These are phyloP conservation scores for Trematosphaeria pertusa DNA, from an alignment of 2,329 filamentous ascomycete genomes.

Conservation along the genomic window DNA sequence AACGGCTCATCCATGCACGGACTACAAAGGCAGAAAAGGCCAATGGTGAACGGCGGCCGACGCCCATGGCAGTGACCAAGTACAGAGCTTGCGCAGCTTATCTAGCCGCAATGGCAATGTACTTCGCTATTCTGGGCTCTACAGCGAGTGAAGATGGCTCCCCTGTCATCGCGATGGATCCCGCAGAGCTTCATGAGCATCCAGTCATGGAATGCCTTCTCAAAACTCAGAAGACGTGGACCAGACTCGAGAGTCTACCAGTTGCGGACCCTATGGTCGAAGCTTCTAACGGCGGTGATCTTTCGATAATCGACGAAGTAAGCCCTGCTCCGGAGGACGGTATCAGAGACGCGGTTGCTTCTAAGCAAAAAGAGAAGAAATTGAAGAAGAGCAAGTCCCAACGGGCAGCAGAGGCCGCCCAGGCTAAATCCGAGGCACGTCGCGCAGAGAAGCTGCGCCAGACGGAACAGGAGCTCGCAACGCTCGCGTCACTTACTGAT, in stretches of 20 bases:
- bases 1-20: conserved; percentile 47
- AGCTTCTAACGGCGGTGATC: conserved; percentile 36
- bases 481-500: conserved; percentile 69
- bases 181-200: conserved; percentile 84
- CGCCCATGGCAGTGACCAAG: conserved; percentile 62
- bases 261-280: conserved; percentile 54
- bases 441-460: conserved; percentile 61
- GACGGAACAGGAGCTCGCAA: conserved; percentile 75
- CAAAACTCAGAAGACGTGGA: conserved; percentile 82
- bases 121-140: conserved; percentile 91
- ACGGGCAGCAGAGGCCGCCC: conserved; percentile 58
- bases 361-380: conserved; percentile 43
- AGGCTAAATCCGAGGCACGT: conserved; percentile 61
- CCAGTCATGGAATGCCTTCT: conserved; percentile 87
- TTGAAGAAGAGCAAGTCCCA: conserved; percentile 57
- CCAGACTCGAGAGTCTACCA: conserved; percentile 71
- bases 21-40: conserved; percentile 28
- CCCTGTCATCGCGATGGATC: conserved; percentile 67
- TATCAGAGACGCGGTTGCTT: conserved; percentile 36
- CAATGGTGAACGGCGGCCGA: conserved; percentile 15
- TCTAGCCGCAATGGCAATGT: conserved; percentile 85
- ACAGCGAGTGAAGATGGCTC: conserved; percentile 66
- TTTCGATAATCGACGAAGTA: conserved; percentile 44
- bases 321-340: conserved; percentile 42
- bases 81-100: conserved; percentile 85